A percentile compares a stretch with the other conserved stretches of the same genome.
phyloP scores from a whole-genome alignment of 192 early-diverging fungal genomes.

The Geranomyces michiganensis region DNA sequence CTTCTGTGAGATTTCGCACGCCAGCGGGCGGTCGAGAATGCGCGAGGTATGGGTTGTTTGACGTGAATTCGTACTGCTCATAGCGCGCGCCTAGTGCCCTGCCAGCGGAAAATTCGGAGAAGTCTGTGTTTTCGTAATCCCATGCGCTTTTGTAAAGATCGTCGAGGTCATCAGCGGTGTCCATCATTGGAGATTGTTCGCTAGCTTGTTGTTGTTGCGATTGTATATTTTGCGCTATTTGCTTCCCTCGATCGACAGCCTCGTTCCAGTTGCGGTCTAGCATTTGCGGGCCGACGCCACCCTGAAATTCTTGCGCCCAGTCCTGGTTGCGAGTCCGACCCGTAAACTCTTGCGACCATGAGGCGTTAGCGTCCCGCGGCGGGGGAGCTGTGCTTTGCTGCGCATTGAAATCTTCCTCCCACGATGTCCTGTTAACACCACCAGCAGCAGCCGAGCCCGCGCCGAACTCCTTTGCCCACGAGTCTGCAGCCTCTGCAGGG shows the following conservation, averaged over 20 bases:
- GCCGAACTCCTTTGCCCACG: constrained; percentile 47
- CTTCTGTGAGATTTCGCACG: constrained; percentile 73
- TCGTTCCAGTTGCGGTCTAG: constrained; percentile 27
- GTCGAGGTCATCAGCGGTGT: constrained; percentile 1
- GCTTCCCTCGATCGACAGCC: background rate
- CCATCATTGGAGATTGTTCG: too few species aligned
- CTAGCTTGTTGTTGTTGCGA: background rate
- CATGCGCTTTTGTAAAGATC: constrained; percentile 25
- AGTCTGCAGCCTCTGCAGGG: constrained; percentile 41
- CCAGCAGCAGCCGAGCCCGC: too few species aligned
- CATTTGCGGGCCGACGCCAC: constrained; percentile 15
- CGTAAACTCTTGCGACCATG: constrained; percentile 44
- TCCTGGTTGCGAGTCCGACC: constrained; percentile 6
- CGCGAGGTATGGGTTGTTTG: constrained; percentile 71
- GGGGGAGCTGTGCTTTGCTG: constrained; percentile 30
- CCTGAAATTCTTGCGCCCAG: constrained; percentile 39
- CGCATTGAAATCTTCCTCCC: constrained; percentile 71
- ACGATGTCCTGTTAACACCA: constrained; percentile 36
- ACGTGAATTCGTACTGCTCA: constrained; percentile 70
- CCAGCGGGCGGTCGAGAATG: constrained; percentile 30
- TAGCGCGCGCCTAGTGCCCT: constrained; percentile 12
- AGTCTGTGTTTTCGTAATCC: constrained; percentile 21
- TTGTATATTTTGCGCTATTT: background rate
- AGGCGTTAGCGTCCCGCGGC: constrained; percentile 40
- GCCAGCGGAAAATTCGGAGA: constrained; percentile 3